A percentile compares a stretch with the other conserved stretches of the same genome.
Conservation (phyloP, 2,329 filamentous ascomycete species). For the Fusarium verticillioides region DNA sequence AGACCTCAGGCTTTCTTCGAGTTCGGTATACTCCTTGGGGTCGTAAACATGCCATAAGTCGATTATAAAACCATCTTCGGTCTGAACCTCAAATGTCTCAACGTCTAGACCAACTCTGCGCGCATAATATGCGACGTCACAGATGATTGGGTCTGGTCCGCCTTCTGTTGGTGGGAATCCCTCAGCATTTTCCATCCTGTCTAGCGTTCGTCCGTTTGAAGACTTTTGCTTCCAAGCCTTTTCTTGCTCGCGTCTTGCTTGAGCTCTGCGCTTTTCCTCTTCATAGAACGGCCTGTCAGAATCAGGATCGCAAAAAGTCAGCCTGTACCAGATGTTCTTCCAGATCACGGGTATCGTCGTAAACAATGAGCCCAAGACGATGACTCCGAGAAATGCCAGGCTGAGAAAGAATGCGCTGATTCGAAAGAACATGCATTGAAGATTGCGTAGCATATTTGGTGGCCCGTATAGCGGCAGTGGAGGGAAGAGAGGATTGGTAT, state of each 20-base stretch:
- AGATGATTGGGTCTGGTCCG: slow-evolving; percentile 80
- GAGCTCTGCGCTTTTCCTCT: slow-evolving; percentile 73
- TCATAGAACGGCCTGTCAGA: slow-evolving; percentile 73
- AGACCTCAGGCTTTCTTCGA: slow-evolving; percentile 61
- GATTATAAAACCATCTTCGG: slow-evolving; percentile 93
- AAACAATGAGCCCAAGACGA: slow-evolving; percentile 79
- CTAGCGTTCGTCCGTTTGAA: slow-evolving; percentile 52
- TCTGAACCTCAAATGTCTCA: slow-evolving; percentile 85
- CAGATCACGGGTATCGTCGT: slow-evolving; percentile 69
- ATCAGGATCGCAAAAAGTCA: slow-evolving; percentile 70
- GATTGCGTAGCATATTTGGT: slow-evolving; percentile 70
- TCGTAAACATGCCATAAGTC: slow-evolving; percentile 91
- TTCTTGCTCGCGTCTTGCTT: slow-evolving; percentile 66
- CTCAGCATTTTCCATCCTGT: slow-evolving; percentile 57
- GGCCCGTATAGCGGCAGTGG: slow-evolving; percentile 85
- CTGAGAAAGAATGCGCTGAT: slow-evolving; percentile 79
- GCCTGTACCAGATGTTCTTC: slow-evolving; percentile 60
- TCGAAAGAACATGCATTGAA: slow-evolving; percentile 75
- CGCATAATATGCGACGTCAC: slow-evolving; percentile 87
- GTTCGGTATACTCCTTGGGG: slow-evolving; percentile 74
- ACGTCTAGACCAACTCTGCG: slow-evolving; percentile 87
- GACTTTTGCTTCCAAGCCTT: slow-evolving; percentile 69
- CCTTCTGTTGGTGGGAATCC: slow-evolving; percentile 82
- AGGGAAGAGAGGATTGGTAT: slow-evolving; percentile 85
- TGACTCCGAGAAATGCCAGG: slow-evolving; percentile 77